Conservation (phyloP, 2,329 filamentous ascomycete species). For the Cordyceps javanica region DNA sequence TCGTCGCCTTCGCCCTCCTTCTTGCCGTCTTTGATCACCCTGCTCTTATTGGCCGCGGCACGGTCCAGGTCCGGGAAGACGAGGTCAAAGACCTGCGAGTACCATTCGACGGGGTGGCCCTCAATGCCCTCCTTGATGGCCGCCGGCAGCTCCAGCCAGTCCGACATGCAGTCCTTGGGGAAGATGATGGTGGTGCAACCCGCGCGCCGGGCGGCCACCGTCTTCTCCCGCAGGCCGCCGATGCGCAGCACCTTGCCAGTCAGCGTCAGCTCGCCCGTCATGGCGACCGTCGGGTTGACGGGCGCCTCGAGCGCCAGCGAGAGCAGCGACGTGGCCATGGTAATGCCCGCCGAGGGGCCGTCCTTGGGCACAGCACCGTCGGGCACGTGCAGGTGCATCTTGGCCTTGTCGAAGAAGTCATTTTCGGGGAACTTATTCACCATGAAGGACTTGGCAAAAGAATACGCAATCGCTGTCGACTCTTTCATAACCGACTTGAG, state of each 20-base stretch:
- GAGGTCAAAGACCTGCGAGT: constrained; percentile 84
- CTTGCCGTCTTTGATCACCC: constrained; percentile 50
- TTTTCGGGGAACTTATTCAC: constrained; percentile 82
- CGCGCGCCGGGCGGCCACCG: constrained; percentile 85
- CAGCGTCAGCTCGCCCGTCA: constrained; percentile 96
- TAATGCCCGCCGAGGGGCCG: constrained; percentile 87
- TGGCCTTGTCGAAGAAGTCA: constrained; percentile 92
- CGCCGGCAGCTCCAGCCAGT: constrained; percentile 96
- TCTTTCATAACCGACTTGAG: constrained; percentile 98
- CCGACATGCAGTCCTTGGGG: constrained; percentile 88
- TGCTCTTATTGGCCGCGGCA: constrained; percentile 69
- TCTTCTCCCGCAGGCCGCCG: constrained; percentile 92
- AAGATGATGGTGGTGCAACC: constrained; percentile 93
- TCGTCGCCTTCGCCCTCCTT: constrained; percentile 34
- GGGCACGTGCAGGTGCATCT: constrained; percentile 91
- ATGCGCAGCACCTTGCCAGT: constrained; percentile 96
- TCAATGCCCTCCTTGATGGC: constrained; percentile 97
- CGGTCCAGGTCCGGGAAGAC: constrained; percentile 79
- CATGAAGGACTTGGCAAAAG: constrained; percentile 86
- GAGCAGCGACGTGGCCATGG: constrained; percentile 92
- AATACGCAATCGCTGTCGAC: constrained; percentile 90
- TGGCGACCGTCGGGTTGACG: constrained; percentile 81
- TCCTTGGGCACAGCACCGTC: constrained; percentile 96
- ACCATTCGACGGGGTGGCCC: constrained; percentile 88
- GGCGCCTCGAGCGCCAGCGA: constrained; percentile 74